Evolutionary conservation across 768 basidiomycete species (phyloP).

Genomic region (Tricholoma saponaceum): DNA sequence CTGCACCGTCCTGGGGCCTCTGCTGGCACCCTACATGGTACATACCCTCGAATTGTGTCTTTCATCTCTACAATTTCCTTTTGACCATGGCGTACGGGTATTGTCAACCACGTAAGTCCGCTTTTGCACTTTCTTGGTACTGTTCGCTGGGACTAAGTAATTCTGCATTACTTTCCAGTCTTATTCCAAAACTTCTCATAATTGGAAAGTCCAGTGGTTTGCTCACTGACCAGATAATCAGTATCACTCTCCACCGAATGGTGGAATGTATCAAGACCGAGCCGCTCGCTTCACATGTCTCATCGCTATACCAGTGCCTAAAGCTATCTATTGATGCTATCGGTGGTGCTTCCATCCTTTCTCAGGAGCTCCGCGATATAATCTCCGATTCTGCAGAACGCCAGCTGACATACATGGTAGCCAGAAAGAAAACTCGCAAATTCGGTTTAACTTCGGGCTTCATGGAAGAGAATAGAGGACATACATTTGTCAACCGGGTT

Average conservation of each 20-base stretch:
- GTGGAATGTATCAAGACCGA: conserved; percentile 60
- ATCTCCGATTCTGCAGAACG: conserved; percentile 66
- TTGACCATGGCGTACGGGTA: conserved; percentile 85
- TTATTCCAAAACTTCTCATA: conserved; percentile 64
- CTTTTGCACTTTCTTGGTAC: neutral
- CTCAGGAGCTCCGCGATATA: conserved; percentile 46
- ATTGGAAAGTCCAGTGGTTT: conserved; percentile 61
- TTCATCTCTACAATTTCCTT: conserved; percentile 68
- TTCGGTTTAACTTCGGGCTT: too few relatives aligned
- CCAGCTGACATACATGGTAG: conserved; percentile 65
- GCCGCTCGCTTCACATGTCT: conserved; percentile 69
- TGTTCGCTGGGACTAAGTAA: too few relatives aligned
- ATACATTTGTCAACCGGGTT: too few relatives aligned
- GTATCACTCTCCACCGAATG: conserved; percentile 62
- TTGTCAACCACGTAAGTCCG: conserved; percentile 63
- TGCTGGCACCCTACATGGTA: conserved; percentile 68
- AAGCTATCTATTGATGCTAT: conserved; percentile 56
- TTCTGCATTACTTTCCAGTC: conserved; percentile 32
- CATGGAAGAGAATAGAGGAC: too few relatives aligned
- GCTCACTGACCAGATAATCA: conserved; percentile 63
- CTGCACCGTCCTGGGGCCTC: conserved; percentile 58
- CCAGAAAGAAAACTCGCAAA: conserved; percentile 50
- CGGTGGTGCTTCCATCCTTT: conserved; percentile 48
- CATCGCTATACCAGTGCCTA: conserved; percentile 70
- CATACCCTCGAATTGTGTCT: conserved; percentile 70